Evolutionary conservation across 2,329 filamentous ascomycete genomes (phyloP).

Genomic region (Cryphonectria carpinicola): DNA sequence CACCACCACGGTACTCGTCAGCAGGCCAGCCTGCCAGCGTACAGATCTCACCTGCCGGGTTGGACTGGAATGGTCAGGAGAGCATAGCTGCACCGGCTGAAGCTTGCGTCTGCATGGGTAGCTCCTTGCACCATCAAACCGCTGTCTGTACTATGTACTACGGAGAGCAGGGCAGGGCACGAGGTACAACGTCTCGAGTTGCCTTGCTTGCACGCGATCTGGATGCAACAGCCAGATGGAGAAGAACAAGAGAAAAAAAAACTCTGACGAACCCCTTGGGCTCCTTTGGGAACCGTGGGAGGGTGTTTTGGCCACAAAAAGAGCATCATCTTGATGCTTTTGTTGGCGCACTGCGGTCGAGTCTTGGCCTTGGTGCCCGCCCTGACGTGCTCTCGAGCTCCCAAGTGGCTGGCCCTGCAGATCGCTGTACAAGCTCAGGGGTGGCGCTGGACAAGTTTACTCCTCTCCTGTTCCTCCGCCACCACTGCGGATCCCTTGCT

Average conservation of each 20-base stretch:
- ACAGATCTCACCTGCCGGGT: not conserved
- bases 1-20: not conserved
- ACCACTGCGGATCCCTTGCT: not conserved
- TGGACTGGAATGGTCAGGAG: slow-evolving; percentile 2
- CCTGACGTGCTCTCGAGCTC: slow-evolving; percentile 6
- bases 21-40: not conserved
- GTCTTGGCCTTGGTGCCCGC: not conserved
- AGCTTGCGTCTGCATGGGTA: slow-evolving; percentile 13
- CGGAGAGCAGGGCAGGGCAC: not conserved
- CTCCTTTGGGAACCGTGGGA: not conserved
- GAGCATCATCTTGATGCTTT: not conserved
- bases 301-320: not conserved
- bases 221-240: not conserved
- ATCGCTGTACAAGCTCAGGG: slow-evolving; percentile 15
- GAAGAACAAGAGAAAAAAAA: not conserved
- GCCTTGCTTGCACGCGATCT: not conserved
- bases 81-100: slow-evolving; percentile 7
- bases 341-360: not conserved
- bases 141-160: not conserved
- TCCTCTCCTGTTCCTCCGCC: not conserved
- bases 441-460: slow-evolving; percentile 10
- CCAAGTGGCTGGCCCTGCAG: slow-evolving; percentile 11
- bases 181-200: not conserved
- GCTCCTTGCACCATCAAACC: not conserved
- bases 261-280: not conserved